A percentile compares a stretch with the other conserved stretches of the same genome.
phyloP scores from a whole-genome alignment of 257 asterid species.

The Solanum corneliomulleri region DNA sequence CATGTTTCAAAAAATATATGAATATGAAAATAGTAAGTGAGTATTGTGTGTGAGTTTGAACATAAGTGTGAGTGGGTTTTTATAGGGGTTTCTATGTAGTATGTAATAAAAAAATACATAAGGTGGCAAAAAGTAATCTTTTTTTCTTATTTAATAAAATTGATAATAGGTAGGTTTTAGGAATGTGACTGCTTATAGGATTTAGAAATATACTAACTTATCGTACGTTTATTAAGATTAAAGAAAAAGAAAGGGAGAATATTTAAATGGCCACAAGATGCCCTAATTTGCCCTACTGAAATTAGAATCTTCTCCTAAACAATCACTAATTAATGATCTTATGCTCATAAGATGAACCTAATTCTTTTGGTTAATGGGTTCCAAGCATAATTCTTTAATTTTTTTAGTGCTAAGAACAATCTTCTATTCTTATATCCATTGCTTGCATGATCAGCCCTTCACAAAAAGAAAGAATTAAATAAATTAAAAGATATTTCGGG shows the following conservation, averaged over 20 bases:
- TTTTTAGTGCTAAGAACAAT: background rate
- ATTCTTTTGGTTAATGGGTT: slow-evolving; percentile 2
- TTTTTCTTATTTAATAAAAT: background rate
- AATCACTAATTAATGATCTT: background rate
- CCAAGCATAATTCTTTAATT: background rate
- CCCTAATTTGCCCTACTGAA: background rate
- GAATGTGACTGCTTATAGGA: background rate
- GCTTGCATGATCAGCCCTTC: background rate
- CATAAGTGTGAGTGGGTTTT: background rate
- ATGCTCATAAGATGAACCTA: background rate
- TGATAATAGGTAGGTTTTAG: background rate
- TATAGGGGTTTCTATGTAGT: slow-evolving; percentile 10
- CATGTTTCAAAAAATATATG: slow-evolving; percentile 1
- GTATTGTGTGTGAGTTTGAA: background rate
- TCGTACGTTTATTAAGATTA: background rate
- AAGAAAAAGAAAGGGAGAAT: background rate
- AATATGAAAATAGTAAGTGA: background rate
- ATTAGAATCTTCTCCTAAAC: background rate
- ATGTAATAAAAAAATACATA: background rate
- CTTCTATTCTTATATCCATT: background rate
- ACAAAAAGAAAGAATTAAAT: background rate
- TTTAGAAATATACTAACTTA: background rate
- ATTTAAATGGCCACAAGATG: background rate
- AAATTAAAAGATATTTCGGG: background rate
- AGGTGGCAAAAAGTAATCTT: background rate